Evolutionary conservation across 2,329 filamentous ascomycete species (phyloP).

Genomic region (Paracoccidioides lutzii): DNA sequence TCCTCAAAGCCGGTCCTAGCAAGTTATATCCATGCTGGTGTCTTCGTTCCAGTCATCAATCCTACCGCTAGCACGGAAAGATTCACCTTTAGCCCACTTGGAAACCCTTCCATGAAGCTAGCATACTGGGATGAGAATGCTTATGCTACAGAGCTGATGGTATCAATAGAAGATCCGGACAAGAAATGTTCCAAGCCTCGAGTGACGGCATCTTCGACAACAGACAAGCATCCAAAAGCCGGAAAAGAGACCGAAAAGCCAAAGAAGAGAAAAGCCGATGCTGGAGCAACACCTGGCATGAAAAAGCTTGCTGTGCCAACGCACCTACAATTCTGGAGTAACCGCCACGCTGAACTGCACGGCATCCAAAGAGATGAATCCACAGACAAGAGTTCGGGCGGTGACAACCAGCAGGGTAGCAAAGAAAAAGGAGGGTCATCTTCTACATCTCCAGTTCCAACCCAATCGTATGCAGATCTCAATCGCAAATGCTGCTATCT

Average conservation of each 20-base stretch:
- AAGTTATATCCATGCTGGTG: slow-evolving; percentile 69
- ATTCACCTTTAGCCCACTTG: slow-evolving; percentile 57
- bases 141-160: slow-evolving; percentile 52
- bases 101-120: slow-evolving; percentile 53
- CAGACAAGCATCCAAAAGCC: slow-evolving; percentile 14
- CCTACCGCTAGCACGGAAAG: slow-evolving; percentile 44
- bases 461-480: slow-evolving; percentile 48
- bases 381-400: slow-evolving; percentile 13
- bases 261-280: slow-evolving; percentile 37
- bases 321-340: slow-evolving; percentile 59
- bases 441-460: slow-evolving; percentile 24
- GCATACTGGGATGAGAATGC: slow-evolving; percentile 66
- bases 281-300: slow-evolving; percentile 18
- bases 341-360: slow-evolving; percentile 56
- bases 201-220: background rate
- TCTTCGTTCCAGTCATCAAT: slow-evolving; percentile 63
- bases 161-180: slow-evolving; percentile 42
- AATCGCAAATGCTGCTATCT: slow-evolving; percentile 47
- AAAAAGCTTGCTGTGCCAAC: slow-evolving; percentile 45
- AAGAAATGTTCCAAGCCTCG: slow-evolving; percentile 10
- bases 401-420: slow-evolving; percentile 15
- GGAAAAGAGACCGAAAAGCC: slow-evolving; percentile 31
- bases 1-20: slow-evolving; percentile 58
- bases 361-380: slow-evolving; percentile 30
- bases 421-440: slow-evolving; percentile 14